Percentiles rank a stretch among this genome's conserved stretches.
Evolutionary conservation across 352 stramenopile species (phyloP).

Genomic region (Blastocystis sp.): DNA sequence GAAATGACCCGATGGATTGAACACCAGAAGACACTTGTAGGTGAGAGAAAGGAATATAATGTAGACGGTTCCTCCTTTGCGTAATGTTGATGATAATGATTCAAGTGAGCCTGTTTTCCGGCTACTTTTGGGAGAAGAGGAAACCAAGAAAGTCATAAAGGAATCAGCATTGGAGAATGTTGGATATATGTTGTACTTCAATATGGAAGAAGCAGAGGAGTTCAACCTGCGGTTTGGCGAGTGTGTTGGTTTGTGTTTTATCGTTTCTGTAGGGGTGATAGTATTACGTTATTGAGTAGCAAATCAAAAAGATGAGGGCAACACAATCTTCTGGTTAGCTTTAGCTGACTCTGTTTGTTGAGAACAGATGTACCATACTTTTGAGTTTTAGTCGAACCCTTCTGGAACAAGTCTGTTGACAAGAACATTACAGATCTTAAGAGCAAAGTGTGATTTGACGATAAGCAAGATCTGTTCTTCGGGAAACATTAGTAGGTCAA

Average conservation of each 20-base stretch:
- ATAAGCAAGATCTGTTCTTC: no score
- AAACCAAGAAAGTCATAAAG: conserved; percentile 50
- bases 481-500: no score
- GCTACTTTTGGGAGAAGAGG: conserved; percentile 21
- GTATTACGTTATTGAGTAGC: background rate
- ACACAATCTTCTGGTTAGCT: background rate
- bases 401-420: no score
- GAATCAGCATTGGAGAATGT: conserved; percentile 18
- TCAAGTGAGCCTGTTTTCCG: conserved; percentile 24
- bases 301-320: conserved; percentile 28
- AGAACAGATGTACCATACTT: no score
- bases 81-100: conserved; percentile 8
- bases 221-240: conserved; percentile 36
- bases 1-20: conserved; percentile 26
- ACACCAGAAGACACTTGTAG: conserved; percentile 7
- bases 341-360: conserved; percentile 43
- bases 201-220: conserved; percentile 22
- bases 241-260: conserved; percentile 31
- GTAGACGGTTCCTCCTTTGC: conserved; percentile 6
- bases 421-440: no score
- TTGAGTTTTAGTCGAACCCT: no score
- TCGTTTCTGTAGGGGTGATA: background rate
- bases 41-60: background rate
- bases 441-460: no score
- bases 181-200: conserved; percentile 3